Evolutionary conservation across 2,329 filamentous ascomycete genomes (phyloP), one percentile per base, ranked within the genome.

Genomic region (Fusarium veterinarium): DNA sequence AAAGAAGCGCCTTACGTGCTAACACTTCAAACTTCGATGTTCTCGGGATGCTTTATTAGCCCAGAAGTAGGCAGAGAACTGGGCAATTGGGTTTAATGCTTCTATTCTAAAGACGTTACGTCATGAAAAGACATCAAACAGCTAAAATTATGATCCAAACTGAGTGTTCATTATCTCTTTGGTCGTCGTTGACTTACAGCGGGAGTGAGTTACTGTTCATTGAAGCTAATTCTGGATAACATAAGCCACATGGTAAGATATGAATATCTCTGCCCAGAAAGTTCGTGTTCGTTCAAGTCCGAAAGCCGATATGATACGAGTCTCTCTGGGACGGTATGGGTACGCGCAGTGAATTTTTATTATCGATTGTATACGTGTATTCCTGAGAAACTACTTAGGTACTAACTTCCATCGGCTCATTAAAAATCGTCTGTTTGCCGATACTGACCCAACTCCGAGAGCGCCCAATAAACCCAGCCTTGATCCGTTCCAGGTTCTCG

Each of bases 361-460:
- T 31, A 28, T 51, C 40, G 28, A 57, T 31, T 52, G 30, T 23
- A 23, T 14, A 41, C 16, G 6, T 59, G 13, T 51, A 23, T 52
- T 64, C 19, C 30, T 23, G n/a, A 49, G 25, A 49, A 56, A 44
- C 41, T 58, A 67, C 40, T 41, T 53, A 62, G 45, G 61, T 52
- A 64, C 63, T 30, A 30, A 42, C 23, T 58, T 19, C 45, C 28
- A 40, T 17, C 61, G 6, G 40, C 49, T 37, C 49, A 41, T 64
- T 53, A 20, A 56, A 45, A 44, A 31, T 30, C 44, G 20, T 46
- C 25, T 68, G 57, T 48, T 60, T 40, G 25, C 52, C 42, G 44
- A 62, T n/a, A 40, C 49, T 40, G 44, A 62, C 42, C 51, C 55
- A 74, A 72, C 68, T 62, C 69, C 69, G 20, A 58, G 25, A 67